phyloP scores from a whole-genome alignment of 495 filamentous ascomycete species.

The Talaromyces trachyspermus region DNA sequence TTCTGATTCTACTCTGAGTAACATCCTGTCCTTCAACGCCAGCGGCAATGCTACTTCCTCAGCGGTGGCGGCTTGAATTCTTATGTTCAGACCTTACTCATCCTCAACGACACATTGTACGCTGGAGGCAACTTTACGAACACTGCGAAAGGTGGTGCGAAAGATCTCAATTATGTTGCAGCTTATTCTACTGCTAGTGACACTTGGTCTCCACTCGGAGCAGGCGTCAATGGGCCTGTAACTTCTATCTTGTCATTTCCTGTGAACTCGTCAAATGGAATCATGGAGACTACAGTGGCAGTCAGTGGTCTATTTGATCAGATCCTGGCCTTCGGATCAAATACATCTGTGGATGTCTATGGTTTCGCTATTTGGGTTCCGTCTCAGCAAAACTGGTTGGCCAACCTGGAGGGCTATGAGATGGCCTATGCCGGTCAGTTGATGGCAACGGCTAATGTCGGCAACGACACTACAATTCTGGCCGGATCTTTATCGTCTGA shows the following conservation, averaged over 20 bases:
- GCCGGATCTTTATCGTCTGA: slow-evolving; percentile 72
- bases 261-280: slow-evolving; percentile 68
- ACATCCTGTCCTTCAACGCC: slow-evolving; percentile 66
- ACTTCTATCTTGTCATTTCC: slow-evolving; percentile 61
- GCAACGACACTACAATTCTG: slow-evolving; percentile 57
- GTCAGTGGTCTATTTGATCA: slow-evolving; percentile 75
- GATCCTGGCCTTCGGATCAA: slow-evolving; percentile 58
- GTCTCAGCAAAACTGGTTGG: slow-evolving; percentile 78
- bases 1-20: slow-evolving; percentile 52
- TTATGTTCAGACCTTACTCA: slow-evolving; percentile 62
- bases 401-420: slow-evolving; percentile 63
- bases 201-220: slow-evolving; percentile 72
- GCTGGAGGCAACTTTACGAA: slow-evolving; percentile 82
- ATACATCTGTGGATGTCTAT: slow-evolving; percentile 48
- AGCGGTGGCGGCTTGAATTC: slow-evolving; percentile 73
- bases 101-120: slow-evolving; percentile 59
- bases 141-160: slow-evolving; percentile 51
- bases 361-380: slow-evolving; percentile 96
- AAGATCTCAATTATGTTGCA: slow-evolving; percentile 65
- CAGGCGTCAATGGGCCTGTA: slow-evolving; percentile 79
- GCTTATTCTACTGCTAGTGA: slow-evolving; percentile 62
- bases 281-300: slow-evolving; percentile 65
- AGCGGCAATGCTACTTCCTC: slow-evolving; percentile 53
- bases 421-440: slow-evolving; percentile 64
- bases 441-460: slow-evolving; percentile 54